Base-by-base conservation (phyloP, 352 stramenopile species). In the Saprolegnia diclina region DNA sequence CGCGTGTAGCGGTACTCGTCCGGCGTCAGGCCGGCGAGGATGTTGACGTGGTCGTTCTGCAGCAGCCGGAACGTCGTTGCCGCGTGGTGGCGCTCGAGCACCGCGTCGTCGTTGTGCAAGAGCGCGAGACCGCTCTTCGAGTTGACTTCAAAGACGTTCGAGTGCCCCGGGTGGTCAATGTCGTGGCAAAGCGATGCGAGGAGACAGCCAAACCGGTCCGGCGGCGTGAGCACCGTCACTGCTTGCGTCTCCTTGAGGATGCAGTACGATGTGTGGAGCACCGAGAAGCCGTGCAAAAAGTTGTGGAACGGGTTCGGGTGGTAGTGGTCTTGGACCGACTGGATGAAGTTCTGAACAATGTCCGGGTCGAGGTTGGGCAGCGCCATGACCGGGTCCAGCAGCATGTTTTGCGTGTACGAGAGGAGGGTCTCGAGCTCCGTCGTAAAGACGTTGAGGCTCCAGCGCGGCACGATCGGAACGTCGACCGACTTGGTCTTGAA, bases 291-390 rank as follows among this genome's bases (percentile, higher is more conserved):
- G 72, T 97, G 91, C 67, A 90, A 54, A 69, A 93, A 97, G 79
- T 96, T 97, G 77, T 97, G 90, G 73, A 97, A 97, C 52, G 90
- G 86, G 67, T 94, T 94, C 44, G 84, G 84, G 71, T 92, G 86
- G 72, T 94, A 94, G 52, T 90, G 80, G 21, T 90, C 83, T 63
- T 90, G 90, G 65, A 91, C 85, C 9, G 78, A 82, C 53, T 85
- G 74, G 69, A 94, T 90, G 56, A 94, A 94, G 66, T 91, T 90
- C 40, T 81, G 81, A 48, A 94, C 62, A 5, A 76, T 78, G 24
- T 79, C 69, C 69, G 80, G 79, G 18, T 80, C 81, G 24, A 79
- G 87, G 19, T 81, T 71, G 9, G 90, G 78, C 35, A 87, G 74
- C 19, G 86, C 72, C 71, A 94, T 70, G 66, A 81, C 80, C 37